A percentile compares a stretch with the other conserved stretches of the same genome.
Conservation (phyloP, 2,329 filamentous ascomycete species). For the Chaetomiaceae sp. region DNA sequence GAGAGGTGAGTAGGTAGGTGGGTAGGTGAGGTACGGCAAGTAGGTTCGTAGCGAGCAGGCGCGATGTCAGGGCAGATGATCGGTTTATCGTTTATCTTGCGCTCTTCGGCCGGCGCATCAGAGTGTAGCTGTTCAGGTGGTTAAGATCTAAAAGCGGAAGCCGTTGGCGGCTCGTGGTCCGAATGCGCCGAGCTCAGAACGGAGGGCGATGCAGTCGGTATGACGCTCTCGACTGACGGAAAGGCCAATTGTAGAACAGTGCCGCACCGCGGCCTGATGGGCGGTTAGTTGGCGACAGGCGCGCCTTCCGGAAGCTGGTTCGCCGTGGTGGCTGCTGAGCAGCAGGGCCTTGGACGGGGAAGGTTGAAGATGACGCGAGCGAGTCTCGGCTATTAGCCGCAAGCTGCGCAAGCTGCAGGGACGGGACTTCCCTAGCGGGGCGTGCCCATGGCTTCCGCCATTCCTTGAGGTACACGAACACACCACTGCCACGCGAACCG, state of each 20-base stretch:
- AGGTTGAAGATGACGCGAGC: slow-evolving; percentile 11
- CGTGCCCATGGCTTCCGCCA: not conserved
- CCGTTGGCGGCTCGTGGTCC: too few species aligned
- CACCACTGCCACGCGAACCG: too few species aligned
- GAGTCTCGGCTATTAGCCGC: slow-evolving; percentile 14
- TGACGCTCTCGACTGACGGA: not conserved
- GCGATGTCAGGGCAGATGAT: too few species aligned
- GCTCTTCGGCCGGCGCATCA: too few species aligned
- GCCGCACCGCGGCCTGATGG: not conserved
- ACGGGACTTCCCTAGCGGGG: slow-evolving; percentile 4
- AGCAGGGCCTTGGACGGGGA: not conserved
- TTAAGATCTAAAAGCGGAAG: too few species aligned
- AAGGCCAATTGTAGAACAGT: not conserved
- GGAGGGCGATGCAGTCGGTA: slow-evolving; percentile 3
- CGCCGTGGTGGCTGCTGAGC: slow-evolving; percentile 11
- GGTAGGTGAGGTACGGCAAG: not conserved
- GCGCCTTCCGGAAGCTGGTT: slow-evolving; percentile 1
- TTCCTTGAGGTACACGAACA: too few species aligned
- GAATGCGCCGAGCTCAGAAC: slow-evolving; percentile 11
- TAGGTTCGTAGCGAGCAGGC: not conserved
- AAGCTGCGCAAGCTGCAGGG: slow-evolving; percentile 8
- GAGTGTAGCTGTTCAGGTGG: too few species aligned
- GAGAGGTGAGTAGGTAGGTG: not conserved
- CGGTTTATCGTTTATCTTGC: too few species aligned
- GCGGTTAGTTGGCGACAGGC: not conserved